phyloP scores from a whole-genome alignment of 208 protist genomes.

The Leishmania amazonensis region DNA sequence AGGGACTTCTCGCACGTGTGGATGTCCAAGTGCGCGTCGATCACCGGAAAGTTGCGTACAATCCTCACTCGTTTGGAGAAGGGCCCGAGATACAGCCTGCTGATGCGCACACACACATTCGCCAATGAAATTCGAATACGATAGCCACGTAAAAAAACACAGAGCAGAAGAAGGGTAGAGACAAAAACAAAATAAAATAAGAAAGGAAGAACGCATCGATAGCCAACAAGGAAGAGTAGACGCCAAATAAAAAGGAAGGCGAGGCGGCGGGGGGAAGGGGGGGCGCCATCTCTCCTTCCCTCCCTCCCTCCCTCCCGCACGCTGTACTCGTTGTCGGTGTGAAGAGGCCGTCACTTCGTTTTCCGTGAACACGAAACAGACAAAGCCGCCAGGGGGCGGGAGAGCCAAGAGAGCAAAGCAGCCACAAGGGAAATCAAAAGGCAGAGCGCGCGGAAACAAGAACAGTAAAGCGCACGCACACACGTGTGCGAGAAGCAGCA shows the following conservation, averaged over 20 bases:
- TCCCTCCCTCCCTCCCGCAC: too few species aligned
- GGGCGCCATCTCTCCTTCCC: too few species aligned
- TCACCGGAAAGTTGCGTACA: too few species aligned
- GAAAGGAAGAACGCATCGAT: background rate
- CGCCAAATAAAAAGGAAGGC: too few species aligned
- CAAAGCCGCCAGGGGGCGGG: background rate
- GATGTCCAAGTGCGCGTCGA: too few species aligned
- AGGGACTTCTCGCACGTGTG: too few species aligned
- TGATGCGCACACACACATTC: too few species aligned
- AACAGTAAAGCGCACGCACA: background rate
- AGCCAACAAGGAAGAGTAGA: background rate
- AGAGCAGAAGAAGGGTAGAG: background rate
- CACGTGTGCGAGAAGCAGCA: background rate
- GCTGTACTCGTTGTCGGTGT: too few species aligned
- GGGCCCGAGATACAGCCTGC: too few species aligned
- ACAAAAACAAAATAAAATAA: background rate
- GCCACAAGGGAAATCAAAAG: background rate
- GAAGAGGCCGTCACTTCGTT: background rate
- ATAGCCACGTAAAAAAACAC: background rate
- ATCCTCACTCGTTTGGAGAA: too few species aligned
- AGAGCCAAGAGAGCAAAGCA: too few species aligned
- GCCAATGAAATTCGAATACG: background rate
- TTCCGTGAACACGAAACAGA: background rate
- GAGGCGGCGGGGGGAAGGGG: too few species aligned
- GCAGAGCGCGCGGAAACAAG: background rate